Percentiles rank a stretch among this genome's conserved stretches.
These are phyloP conservation scores for Excoecaria cochinchinensis DNA, from an alignment of 345 rosid genomes.

Conservation along the genomic window DNA sequence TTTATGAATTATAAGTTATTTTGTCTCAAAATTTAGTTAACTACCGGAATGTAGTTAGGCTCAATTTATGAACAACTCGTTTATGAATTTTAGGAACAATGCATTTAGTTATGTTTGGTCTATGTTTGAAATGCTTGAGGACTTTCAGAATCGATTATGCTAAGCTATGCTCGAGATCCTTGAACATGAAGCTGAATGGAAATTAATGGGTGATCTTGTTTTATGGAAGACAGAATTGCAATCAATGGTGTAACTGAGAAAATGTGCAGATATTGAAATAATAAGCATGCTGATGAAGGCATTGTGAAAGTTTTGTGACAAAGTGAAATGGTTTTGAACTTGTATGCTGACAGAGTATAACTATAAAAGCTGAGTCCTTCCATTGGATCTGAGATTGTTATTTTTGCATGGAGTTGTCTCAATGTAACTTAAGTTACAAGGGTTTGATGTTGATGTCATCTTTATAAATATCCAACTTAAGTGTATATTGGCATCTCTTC, in stretches of 20 bases:
- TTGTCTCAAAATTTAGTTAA: too few species aligned
- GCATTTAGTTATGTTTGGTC: background rate
- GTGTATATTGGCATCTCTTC: background rate
- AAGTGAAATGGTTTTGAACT: constrained; percentile 16
- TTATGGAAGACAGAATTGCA: constrained; percentile 24
- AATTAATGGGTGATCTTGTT: constrained; percentile 24
- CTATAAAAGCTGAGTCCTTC: constrained; percentile 3
- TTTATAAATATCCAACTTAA: background rate
- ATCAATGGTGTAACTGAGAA: constrained; percentile 13
- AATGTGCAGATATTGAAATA: constrained; percentile 19
- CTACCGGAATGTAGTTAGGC: too few species aligned
- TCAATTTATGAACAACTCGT: too few species aligned
- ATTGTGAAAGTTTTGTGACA: constrained; percentile 21
- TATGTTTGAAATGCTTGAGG: constrained; percentile 33
- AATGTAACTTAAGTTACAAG: constrained; percentile 5
- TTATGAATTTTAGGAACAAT: too few species aligned
- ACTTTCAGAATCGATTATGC: constrained; percentile 16
- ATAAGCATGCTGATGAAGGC: constrained; percentile 19
- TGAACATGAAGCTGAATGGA: constrained; percentile 21
- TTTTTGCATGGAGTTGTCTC: constrained; percentile 10
- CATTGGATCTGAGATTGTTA: constrained; percentile 2
- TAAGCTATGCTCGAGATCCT: constrained; percentile 22
- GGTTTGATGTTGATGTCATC: constrained; percentile 9
- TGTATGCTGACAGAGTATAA: background rate
- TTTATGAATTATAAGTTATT: too few species aligned